phyloP scores from a whole-genome alignment of 495 filamentous ascomycete genomes.

The Podospora australis region DNA sequence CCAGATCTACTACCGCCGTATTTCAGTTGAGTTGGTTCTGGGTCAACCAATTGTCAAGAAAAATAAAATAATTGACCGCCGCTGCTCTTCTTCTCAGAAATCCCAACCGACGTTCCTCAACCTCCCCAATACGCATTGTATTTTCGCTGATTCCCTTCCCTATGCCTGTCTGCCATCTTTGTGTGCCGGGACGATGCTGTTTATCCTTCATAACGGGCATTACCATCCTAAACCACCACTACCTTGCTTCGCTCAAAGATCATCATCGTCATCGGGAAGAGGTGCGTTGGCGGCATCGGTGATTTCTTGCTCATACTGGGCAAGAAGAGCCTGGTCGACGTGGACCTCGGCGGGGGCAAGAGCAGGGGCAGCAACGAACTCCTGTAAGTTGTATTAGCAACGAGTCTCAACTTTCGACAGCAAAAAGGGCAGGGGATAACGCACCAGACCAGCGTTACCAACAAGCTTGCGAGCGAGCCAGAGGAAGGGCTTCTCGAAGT shows the following conservation, averaged over 20 bases:
- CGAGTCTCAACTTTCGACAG: neutral
- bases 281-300: slow-evolving; percentile 70
- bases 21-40: slow-evolving; percentile 11
- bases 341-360: slow-evolving; percentile 87
- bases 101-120: slow-evolving; percentile 10
- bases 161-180: slow-evolving; percentile 20
- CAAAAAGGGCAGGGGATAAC: slow-evolving; percentile 24
- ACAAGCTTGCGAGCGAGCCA: slow-evolving; percentile 99
- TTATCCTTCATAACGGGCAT: slow-evolving; percentile 29
- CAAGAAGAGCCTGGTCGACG: slow-evolving; percentile 76
- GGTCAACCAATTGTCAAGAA: slow-evolving; percentile 7
- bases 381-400: slow-evolving; percentile 45
- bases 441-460: slow-evolving; percentile 82
- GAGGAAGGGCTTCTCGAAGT: slow-evolving; percentile 99
- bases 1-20: slow-evolving; percentile 26
- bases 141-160: slow-evolving; percentile 12
- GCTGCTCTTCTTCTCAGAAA: slow-evolving; percentile 4
- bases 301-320: slow-evolving; percentile 86
- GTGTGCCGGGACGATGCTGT: slow-evolving; percentile 17
- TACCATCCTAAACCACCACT: slow-evolving; percentile 17
- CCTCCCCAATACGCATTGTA: slow-evolving; percentile 5
- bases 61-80: slow-evolving; percentile 17
- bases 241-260: slow-evolving; percentile 37
- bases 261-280: slow-evolving; percentile 86
- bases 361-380: slow-evolving; percentile 93